These are phyloP conservation scores for Lachancea meyersii DNA, from an alignment of 805 yeast genomes.

Conservation along the genomic window DNA sequence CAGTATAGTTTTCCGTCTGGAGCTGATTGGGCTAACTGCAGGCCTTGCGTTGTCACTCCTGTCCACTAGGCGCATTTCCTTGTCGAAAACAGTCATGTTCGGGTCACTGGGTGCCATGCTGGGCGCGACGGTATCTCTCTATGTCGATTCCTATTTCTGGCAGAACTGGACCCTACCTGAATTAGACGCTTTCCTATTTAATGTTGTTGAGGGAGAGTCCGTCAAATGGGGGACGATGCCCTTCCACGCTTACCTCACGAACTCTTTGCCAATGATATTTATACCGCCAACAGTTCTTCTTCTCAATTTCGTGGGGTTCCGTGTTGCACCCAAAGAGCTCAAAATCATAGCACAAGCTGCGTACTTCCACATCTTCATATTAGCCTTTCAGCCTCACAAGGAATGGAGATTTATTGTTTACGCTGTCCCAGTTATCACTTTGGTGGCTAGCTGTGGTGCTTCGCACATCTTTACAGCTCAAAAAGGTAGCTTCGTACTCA, in stretches of 20 bases:
- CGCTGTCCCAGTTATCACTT: constrained; percentile 59
- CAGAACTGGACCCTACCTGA: constrained; percentile 59
- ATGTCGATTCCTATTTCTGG: constrained; percentile 79
- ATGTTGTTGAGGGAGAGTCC: constrained; percentile 70
- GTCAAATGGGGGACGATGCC: constrained; percentile 85
- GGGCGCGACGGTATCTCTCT: constrained; percentile 45
- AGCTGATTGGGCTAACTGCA: constrained; percentile 51
- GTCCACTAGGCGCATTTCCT: constrained; percentile 41
- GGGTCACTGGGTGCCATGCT: constrained; percentile 43
- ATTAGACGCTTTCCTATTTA: constrained; percentile 61
- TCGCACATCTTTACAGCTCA: constrained; percentile 32
- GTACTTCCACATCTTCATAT: constrained; percentile 46
- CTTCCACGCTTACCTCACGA: constrained; percentile 55
- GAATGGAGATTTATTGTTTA: constrained; percentile 91
- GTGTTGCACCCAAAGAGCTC: constrained; percentile 33
- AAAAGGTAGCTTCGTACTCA: constrained; percentile 15
- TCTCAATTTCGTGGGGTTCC: constrained; percentile 35
- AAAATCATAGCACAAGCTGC: constrained; percentile 47
- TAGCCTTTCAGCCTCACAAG: constrained; percentile 85
- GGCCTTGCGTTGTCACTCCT: constrained; percentile 44
- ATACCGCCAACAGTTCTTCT: constrained; percentile 41
- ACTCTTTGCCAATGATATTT: constrained; percentile 38
- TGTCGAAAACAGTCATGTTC: constrained; percentile 37
- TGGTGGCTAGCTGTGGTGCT: constrained; percentile 60
- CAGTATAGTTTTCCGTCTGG: constrained; percentile 67